Evolutionary conservation across 257 asterid genomes (phyloP), one percentile per base, ranked within the genome.

Genomic region (Plectranthus barbatus): DNA sequence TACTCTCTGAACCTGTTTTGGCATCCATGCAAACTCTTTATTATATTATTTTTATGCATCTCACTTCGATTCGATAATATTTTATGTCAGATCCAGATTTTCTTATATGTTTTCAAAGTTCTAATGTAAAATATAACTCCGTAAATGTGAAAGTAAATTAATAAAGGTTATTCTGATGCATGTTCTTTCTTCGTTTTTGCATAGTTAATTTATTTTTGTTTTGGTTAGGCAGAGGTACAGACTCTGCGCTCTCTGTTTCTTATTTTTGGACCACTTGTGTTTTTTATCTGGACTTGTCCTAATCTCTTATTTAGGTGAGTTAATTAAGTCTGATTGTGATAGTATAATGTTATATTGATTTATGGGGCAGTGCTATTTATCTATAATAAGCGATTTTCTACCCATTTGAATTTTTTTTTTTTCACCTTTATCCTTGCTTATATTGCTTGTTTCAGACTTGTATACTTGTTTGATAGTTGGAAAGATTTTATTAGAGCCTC

Each of bases 21-120:
- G 44, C 55, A 42, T 56, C 64, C 69, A 60, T 64, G 73, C 77
- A 72, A 31, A 9, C 34, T 44, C n/a, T 57, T 9, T 13, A 51
- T 42, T 21, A 12, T 29, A 14, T 49, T 12, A 5, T 10, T 57
- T 36, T 19, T 71, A 29, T 29, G 54, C 56, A 47, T 46, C 40
- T 26, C 7, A 59, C 41, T 74, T 55, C 19, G 48, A 14, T 4
- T 45, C 9, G 23, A n/a, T 66, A 17, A 14, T 18, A 0, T 52
- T 10, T 21, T 11, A 12, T n/a, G 33, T 5, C 60, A 50, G 72
- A 63, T 68, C 72, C 74, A 50, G 58, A 49, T 44, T 45, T 69
- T 45, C 46, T 62, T 34, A 9, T 4, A 41, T 5, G 14, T 66
- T 17, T 10, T 19, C 20, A 18, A 0, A 41, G 24, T 14, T 24